Percentiles rank a stretch among this genome's conserved stretches.
Evolutionary conservation across 352 stramenopile genomes (phyloP).

Genomic region (Phytophthora palmivora): DNA sequence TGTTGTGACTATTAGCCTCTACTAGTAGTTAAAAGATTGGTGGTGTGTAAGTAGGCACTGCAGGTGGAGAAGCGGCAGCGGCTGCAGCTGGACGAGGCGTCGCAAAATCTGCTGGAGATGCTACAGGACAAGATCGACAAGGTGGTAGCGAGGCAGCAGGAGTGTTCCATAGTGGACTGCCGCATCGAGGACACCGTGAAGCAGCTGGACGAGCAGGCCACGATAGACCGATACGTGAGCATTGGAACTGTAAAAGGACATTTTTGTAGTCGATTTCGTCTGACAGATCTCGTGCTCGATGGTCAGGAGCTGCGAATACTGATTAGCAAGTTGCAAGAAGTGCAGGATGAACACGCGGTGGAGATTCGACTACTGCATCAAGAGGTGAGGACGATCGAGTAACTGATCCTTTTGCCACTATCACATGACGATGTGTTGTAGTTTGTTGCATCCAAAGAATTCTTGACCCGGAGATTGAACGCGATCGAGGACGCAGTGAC

Average conservation of each 20-base stretch:
- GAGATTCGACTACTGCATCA: conserved; percentile 59
- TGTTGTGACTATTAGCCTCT: background rate
- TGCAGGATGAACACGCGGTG: conserved; percentile 46
- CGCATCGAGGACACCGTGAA: conserved; percentile 38
- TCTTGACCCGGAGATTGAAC: conserved; percentile 47
- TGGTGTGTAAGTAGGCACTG: conserved; percentile 40
- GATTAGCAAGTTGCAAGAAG: conserved; percentile 51
- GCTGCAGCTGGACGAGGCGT: conserved; percentile 64
- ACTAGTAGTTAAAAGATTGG: background rate
- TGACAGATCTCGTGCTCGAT: conserved; percentile 14
- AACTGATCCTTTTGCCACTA: background rate
- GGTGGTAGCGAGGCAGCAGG: conserved; percentile 43
- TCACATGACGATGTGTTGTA: conserved; percentile 4
- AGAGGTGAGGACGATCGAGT: conserved; percentile 31
- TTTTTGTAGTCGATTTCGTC: conserved; percentile 4
- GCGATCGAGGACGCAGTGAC: conserved; percentile 53
- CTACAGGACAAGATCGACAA: conserved; percentile 65
- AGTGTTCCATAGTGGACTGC: conserved; percentile 34
- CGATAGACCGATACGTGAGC: conserved; percentile 49
- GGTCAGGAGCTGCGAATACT: conserved; percentile 50
- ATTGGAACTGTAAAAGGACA: background rate
- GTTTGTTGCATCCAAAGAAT: conserved; percentile 45
- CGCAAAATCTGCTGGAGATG: conserved; percentile 58
- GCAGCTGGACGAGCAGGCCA: conserved; percentile 40
- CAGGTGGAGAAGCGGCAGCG: conserved; percentile 65